Evolutionary conservation across 2,329 filamentous ascomycete species (phyloP), one percentile per base, ranked within the genome.

Genomic region (Xylaria sp.): DNA sequence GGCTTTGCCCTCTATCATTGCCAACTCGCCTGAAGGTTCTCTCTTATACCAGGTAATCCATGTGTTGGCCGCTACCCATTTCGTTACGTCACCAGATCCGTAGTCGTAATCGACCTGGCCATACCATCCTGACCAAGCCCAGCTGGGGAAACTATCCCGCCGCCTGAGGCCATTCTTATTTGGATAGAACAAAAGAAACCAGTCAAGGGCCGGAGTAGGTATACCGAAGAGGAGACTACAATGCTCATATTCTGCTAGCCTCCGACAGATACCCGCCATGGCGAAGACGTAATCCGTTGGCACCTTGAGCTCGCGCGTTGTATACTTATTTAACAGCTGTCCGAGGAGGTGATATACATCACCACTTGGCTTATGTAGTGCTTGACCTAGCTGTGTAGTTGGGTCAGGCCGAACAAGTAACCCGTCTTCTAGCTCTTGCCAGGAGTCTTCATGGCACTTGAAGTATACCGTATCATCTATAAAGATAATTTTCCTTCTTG

Each of bases 121-220:
- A 54, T 64, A 65, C 71, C 71, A 72, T 5, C 69, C 71, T 11
- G 71, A 69, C 71, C 71, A 73, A 47, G 69, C 63, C 71, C 71
- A 73, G 32, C 67, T 73, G 14, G 71, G 71, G 39, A 71, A 73
- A 2, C 14, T n/a, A 19, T 70, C 65, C 5, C 69, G 67, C 50
- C 71, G 67, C 42, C 11, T 63, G 1, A 71, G 61, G 11, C 71
- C 71, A 19, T 53, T 51, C 50, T 67, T 65, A 39, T 58, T 64
- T 17, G 65, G 67, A 48, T 73, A 73, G 61, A 71, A 73, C 14
- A 73, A 27, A 9, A 73, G 48, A 45, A 73, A 73, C 69, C 71
- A 73, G 30, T 73, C 71, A n/a, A 73, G 55, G 8, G 67, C 71
- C 4, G 64, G 32, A 4, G 66, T 65, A 39, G 71, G 71, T 50